Evolutionary conservation across 768 basidiomycete genomes (phyloP).

Genomic region (Crassisporium funariophilum): DNA sequence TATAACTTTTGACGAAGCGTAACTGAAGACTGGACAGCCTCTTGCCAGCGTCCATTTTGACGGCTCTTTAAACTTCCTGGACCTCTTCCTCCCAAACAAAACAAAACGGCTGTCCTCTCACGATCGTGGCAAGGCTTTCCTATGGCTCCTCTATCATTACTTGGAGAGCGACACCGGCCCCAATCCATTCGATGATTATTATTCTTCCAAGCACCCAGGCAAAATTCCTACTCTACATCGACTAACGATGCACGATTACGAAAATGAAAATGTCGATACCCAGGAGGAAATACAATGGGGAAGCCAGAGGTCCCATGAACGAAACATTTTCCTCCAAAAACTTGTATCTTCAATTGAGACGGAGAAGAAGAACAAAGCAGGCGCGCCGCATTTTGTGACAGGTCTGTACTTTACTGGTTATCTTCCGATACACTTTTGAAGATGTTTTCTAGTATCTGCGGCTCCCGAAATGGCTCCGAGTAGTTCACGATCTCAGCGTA

Average conservation of each 20-base stretch:
- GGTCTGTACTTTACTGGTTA: constrained; percentile 27
- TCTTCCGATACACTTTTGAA: background rate
- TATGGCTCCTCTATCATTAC: constrained; percentile 85
- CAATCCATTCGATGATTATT: constrained; percentile 80
- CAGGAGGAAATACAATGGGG: constrained; percentile 80
- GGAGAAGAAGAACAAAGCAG: constrained; percentile 50
- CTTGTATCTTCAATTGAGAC: constrained; percentile 59
- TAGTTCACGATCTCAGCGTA: constrained; percentile 37
- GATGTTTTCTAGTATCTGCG: constrained; percentile 3
- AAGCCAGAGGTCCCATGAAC: constrained; percentile 66
- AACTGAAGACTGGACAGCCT: constrained; percentile 39
- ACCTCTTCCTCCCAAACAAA: constrained; percentile 74
- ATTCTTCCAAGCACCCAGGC: constrained; percentile 53
- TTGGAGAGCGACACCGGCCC: constrained; percentile 61
- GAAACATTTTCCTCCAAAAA: constrained; percentile 71
- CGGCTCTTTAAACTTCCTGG: constrained; percentile 71
- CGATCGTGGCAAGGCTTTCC: constrained; percentile 76
- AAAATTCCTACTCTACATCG: constrained; percentile 65
- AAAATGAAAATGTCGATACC: constrained; percentile 77
- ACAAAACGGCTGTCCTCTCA: constrained; percentile 59
- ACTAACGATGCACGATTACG: constrained; percentile 56
- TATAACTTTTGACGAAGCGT: constrained; percentile 7
- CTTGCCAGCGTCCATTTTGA: constrained; percentile 74
- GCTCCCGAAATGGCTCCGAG: constrained; percentile 32
- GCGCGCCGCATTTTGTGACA: constrained; percentile 48